These are phyloP conservation scores for Triticum monococcum DNA, from an alignment of 176 grass and related monocot species.

Conservation along the genomic window DNA sequence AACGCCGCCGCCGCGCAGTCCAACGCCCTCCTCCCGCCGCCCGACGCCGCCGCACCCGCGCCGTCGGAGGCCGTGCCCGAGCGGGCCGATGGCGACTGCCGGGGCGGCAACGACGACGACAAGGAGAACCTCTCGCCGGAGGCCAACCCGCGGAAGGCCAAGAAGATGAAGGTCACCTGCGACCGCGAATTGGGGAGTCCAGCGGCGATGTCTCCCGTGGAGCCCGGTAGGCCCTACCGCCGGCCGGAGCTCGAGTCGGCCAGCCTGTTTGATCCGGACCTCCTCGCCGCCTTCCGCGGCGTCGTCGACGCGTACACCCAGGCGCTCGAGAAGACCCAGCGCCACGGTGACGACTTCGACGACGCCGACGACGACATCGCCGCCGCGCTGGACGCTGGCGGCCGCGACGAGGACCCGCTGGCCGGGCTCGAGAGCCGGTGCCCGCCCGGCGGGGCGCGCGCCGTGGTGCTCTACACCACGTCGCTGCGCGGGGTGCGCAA, in stretches of 20 bases:
- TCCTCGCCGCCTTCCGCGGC: slow-evolving; percentile 74
- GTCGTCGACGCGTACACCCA: slow-evolving; percentile 60
- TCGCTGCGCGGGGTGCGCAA: slow-evolving; percentile 67
- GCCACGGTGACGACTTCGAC: background rate
- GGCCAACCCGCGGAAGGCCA: slow-evolving; percentile 35
- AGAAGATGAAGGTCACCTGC: slow-evolving; percentile 28
- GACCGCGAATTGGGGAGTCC: background rate
- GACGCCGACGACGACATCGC: background rate
- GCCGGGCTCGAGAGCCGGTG: slow-evolving; percentile 44
- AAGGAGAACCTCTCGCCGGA: slow-evolving; percentile 69
- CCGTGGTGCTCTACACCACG: slow-evolving; percentile 72
- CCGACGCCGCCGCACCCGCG: background rate
- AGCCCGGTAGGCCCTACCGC: slow-evolving; percentile 20
- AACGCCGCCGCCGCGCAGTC: slow-evolving; percentile 21
- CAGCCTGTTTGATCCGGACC: slow-evolving; percentile 88
- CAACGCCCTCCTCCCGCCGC: slow-evolving; percentile 31
- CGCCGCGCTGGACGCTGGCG: background rate
- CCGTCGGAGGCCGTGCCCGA: slow-evolving; percentile 7
- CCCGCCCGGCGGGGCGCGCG: slow-evolving; percentile 57
- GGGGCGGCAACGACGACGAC: background rate
- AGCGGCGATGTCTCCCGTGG: background rate
- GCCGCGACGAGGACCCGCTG: slow-evolving; percentile 34
- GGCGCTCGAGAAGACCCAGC: slow-evolving; percentile 33
- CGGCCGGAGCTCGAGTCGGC: slow-evolving; percentile 60
- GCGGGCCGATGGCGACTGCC: background rate